Percentiles rank a stretch among this genome's conserved stretches.
Conservation (phyloP, 371 early-diverging fungal species). For the Thermomucor indicae-seudaticae region DNA sequence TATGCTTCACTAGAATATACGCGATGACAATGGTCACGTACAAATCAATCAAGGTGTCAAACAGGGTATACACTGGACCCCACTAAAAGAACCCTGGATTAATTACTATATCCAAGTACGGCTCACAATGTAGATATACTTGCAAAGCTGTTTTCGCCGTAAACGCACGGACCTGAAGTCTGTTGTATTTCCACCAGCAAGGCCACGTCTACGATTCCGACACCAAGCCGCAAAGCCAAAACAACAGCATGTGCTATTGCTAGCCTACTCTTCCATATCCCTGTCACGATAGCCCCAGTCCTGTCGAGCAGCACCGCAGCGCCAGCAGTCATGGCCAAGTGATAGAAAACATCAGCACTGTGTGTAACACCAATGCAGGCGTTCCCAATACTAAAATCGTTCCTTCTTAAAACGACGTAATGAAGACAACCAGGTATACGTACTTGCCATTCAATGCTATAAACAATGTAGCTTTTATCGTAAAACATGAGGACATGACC, state of each 20-base stretch:
- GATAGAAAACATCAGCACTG: slow-evolving; percentile 32
- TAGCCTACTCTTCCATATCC: slow-evolving; percentile 8
- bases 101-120: neutral
- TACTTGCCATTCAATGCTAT: slow-evolving; percentile 3
- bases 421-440: no score
- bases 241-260: slow-evolving; percentile 7
- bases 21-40: slow-evolving; percentile 35
- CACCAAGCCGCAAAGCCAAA: slow-evolving; percentile 9
- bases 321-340: slow-evolving; percentile 35
- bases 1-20: slow-evolving; percentile 24
- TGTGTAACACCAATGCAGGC: slow-evolving; percentile 17
- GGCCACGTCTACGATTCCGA: slow-evolving; percentile 28
- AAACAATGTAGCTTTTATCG: slow-evolving; percentile 7
- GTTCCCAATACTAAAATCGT: neutral
- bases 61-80: slow-evolving; percentile 42
- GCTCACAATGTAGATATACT: slow-evolving; percentile 3
- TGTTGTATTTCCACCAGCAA: slow-evolving; percentile 10
- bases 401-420: no score
- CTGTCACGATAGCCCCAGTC: slow-evolving; percentile 27
- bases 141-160: slow-evolving; percentile 26
- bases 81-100: slow-evolving; percentile 11
- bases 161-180: slow-evolving; percentile 19
- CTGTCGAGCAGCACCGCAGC: slow-evolving; percentile 22
- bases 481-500: neutral
- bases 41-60: slow-evolving; percentile 33